Base-by-base conservation (phyloP, 1,284 basidiomycete species). In the Cerrena zonata region DNA sequence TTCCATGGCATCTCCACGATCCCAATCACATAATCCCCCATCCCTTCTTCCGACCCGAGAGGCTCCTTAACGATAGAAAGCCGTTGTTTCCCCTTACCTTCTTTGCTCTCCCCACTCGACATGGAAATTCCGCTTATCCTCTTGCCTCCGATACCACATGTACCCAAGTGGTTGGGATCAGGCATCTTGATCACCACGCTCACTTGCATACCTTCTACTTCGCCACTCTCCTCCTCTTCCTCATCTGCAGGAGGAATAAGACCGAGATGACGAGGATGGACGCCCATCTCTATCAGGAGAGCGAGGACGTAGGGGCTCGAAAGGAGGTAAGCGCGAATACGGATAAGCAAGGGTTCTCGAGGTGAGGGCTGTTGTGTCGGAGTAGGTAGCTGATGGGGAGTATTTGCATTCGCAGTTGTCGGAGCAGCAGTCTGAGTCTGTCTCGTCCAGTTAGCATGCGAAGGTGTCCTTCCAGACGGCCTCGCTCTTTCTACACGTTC, bases 181-280 rank as follows among this genome's bases (percentile, higher is more conserved):
- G 47, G 47, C 47, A 48, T 48, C 2, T 21, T 23, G 18, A 48
- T 18, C 4, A 48, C 37, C 7, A 48, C 47, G 24, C 37, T 40
- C 11, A 48, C 47, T 26, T 48, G 47, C 18, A 48, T 10, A 5
- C 47, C 47, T 24, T 15, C 26, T 22, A 48, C 37, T 19, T 42
- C 23, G 19, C 41, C 41, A 13, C 4, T 15, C 19, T 23, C 21
- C 5, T 19, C 22, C 19, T 42, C 22, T 13, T 23, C 21, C 10
- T 10, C 39, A 13, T 37, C 36, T 21, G 39, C 38, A 23, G 26
- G 21, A 39, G 19, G 4, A 11, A 40, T 22, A 15, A 15, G 10
- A 40, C 25, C 7, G 7, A 7, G 30, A 7, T 36, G n/a, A 5
- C 4, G 23, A 11, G 18, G 21, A 13, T 3, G 13, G 11, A 48